Conservation (phyloP, 768 basidiomycete genomes). For the Coprinopsis marcescibilis region DNA sequence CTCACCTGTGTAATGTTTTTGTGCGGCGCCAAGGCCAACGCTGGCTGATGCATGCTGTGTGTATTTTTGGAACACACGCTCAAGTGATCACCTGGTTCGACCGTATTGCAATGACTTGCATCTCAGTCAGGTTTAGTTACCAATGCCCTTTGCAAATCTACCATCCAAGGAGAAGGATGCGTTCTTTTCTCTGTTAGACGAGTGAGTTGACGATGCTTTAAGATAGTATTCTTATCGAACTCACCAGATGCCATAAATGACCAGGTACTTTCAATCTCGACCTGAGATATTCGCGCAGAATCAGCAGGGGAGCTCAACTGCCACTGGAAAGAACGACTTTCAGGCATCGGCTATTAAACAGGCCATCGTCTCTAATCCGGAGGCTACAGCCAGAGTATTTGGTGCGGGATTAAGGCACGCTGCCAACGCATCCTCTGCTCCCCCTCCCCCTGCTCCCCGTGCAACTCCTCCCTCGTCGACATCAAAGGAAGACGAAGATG, state of each 20-base stretch:
- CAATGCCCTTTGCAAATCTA: conserved; percentile 71
- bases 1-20: too few relatives aligned
- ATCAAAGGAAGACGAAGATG: too few relatives aligned
- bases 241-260: too few relatives aligned
- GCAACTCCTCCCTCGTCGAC: too few relatives aligned
- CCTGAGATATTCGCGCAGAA: conserved; percentile 49
- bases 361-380: conserved; percentile 37
- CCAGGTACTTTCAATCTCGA: conserved; percentile 69
- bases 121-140: not conserved
- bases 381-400: conserved; percentile 33
- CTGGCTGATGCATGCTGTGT: too few relatives aligned
- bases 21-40: too few relatives aligned
- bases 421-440: conserved; percentile 8
- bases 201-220: conserved; percentile 40
- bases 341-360: conserved; percentile 37
- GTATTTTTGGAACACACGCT: too few relatives aligned
- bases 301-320: conserved; percentile 19
- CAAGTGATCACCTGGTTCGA: not conserved
- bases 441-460: too few relatives aligned
- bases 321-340: conserved; percentile 15
- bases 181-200: conserved; percentile 76
- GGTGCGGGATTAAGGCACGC: conserved; percentile 37
- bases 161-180: conserved; percentile 68
- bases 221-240: too few relatives aligned
- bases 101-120: not conserved